Conservation (phyloP, 2,329 filamentous ascomycete species). For the Cryphonectria nitschkei region DNA sequence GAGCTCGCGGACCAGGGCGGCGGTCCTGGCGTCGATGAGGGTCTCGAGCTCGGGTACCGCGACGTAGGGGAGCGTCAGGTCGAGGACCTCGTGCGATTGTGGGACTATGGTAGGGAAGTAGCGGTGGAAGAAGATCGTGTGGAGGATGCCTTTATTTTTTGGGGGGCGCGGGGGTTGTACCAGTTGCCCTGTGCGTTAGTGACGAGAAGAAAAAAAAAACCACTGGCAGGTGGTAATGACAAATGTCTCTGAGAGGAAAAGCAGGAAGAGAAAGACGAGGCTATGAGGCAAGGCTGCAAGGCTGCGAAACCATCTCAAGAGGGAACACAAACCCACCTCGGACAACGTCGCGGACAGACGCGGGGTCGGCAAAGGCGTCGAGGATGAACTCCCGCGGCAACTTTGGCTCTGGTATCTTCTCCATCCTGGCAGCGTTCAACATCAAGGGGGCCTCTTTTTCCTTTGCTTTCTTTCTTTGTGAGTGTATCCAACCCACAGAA, state of each 20-base stretch:
- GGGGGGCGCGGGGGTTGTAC: too few species aligned
- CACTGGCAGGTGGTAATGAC: too few species aligned
- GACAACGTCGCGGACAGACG: constrained; percentile 87
- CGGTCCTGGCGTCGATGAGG: constrained; percentile 86
- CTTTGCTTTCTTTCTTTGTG: too few species aligned
- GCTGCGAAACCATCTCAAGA: not conserved
- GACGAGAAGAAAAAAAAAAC: not conserved
- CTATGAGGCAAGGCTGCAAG: constrained; percentile 5
- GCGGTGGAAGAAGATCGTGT: constrained; percentile 98
- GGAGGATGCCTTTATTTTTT: constrained; percentile 71
- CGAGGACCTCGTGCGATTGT: constrained; percentile 83
- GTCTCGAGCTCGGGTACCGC: constrained; percentile 90
- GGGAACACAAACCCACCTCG: constrained; percentile 64
- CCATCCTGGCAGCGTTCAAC: not conserved
- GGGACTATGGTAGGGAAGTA: constrained; percentile 90
- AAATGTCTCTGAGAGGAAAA: too few species aligned
- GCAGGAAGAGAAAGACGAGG: not conserved
- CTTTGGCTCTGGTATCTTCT: constrained; percentile 11
- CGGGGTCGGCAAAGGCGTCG: constrained; percentile 90
- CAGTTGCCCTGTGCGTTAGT: constrained; percentile 11
- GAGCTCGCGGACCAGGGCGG: constrained; percentile 78
- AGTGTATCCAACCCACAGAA: too few species aligned
- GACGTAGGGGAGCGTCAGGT: constrained; percentile 86
- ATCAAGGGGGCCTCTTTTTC: not conserved
- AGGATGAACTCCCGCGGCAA: constrained; percentile 82